Base-by-base conservation (phyloP, 2,329 filamentous ascomycete species). In the Coleophoma crateriformis region DNA sequence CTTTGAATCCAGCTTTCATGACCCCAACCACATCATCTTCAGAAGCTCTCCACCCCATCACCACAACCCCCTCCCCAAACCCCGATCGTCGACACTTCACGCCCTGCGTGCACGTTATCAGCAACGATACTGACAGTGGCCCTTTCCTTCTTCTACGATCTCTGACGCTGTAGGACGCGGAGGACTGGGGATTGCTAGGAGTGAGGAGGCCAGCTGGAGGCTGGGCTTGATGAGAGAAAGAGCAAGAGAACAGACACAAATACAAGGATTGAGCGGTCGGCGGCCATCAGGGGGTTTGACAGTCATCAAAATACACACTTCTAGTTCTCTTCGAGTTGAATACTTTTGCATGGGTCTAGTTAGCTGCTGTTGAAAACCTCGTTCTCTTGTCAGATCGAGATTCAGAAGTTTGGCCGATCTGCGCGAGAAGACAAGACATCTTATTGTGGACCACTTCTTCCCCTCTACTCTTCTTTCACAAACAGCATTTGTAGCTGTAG, bases 261-360 rank as follows among this genome's bases (percentile, higher is more conserved):
- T 47, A 51, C 46, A 53, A 50, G 49, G 49, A 37, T 42, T 58
- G 49, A 52, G 46, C 53, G 57, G 53, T 45, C 46, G 46, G 52
- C 41, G 55, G 53, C 50, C 52, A 45, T 55, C 53, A 51, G 57
- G 57, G 52, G 54, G 54, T 58, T 60, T 60, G 54, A 54, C 57
- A 61, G 50, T 59, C 58, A 60, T 64, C 60, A 62, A 54, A 64
- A 64, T 65, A 66, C 61, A 66, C 60, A 61, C 52, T 63, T 62
- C 64, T 64, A 64, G 60, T 62, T 64, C 58, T 61, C 54, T 54
- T 56, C 56, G 54, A 61, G 61, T 61, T 63, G 59, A 64, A 64
- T 60, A 60, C 57, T 51, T 58, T 61, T 65, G 59, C 59, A 62
- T 65, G 63, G 63, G 61, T 58, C 57, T 67, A 64, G 63, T 51